Conservation (phyloP, 2,329 filamentous ascomycete genomes). For the Fusarium xylarioides region DNA sequence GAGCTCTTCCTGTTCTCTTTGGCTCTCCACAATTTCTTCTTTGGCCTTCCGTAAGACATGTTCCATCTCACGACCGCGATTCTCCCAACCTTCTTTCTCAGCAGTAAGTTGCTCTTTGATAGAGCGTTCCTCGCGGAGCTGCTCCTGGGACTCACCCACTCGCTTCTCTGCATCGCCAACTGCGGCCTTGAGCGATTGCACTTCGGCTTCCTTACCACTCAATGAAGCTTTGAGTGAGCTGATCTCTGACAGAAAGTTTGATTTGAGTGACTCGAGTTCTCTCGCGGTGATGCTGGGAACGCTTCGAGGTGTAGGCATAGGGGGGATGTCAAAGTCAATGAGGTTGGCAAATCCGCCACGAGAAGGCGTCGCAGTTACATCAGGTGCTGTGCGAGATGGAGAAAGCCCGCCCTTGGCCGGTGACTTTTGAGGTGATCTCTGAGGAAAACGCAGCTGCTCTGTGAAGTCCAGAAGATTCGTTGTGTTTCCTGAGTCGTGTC, state of each 20-base stretch:
- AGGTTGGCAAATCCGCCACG: constrained; percentile 69
- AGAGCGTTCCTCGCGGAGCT: constrained; percentile 79
- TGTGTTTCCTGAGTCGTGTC: constrained; percentile 65
- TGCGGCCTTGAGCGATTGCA: constrained; percentile 84
- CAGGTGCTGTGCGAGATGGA: constrained; percentile 45
- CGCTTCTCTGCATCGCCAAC: constrained; percentile 91
- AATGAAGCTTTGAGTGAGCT: constrained; percentile 92
- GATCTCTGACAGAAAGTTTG: constrained; percentile 88
- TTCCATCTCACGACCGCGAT: constrained; percentile 86
- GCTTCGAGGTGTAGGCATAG: constrained; percentile 89
- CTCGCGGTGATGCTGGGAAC: constrained; percentile 90
- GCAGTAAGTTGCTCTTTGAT: constrained; percentile 75
- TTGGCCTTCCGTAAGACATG: constrained; percentile 80
- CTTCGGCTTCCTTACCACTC: constrained; percentile 92
- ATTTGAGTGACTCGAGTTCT: constrained; percentile 93
- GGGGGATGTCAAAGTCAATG: constrained; percentile 84
- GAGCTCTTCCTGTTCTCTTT: constrained; percentile 83
- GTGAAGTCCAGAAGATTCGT: constrained; percentile 91
- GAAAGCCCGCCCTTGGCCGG: constrained; percentile 52
- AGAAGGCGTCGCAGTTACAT: constrained; percentile 56
- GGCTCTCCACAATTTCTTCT: constrained; percentile 79
- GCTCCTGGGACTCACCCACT: constrained; percentile 85
- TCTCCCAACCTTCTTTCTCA: constrained; percentile 86
- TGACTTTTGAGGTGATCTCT: constrained; percentile 63
- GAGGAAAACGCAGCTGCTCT: constrained; percentile 68